phyloP scores from a whole-genome alignment of 2,329 filamentous ascomycete species.

The Alternaria alternata region DNA sequence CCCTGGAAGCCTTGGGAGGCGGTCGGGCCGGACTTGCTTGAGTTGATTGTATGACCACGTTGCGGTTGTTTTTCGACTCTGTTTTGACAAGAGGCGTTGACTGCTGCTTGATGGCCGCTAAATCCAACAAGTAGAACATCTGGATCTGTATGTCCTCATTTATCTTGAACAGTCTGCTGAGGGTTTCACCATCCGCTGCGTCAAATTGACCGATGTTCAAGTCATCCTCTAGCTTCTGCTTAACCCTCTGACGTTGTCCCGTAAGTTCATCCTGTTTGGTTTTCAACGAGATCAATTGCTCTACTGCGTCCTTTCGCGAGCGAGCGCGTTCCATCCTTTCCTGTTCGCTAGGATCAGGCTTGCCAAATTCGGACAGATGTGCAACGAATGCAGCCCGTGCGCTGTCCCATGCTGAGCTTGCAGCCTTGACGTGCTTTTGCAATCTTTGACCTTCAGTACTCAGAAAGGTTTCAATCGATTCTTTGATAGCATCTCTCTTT shows the following conservation, averaged over 20 bases:
- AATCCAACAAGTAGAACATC: constrained; percentile 37
- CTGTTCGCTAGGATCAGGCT: constrained; percentile 28
- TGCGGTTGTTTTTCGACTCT: constrained; percentile 17
- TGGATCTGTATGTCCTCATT: constrained; percentile 41
- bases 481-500: constrained; percentile 27
- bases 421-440: constrained; percentile 34
- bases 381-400: constrained; percentile 35
- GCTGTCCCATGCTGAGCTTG: constrained; percentile 36
- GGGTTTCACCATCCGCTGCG: constrained; percentile 32
- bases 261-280: constrained; percentile 27
- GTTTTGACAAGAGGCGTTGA: constrained; percentile 13
- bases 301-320: constrained; percentile 41
- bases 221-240: constrained; percentile 42
- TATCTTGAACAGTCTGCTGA: constrained; percentile 35
- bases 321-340: constrained; percentile 36
- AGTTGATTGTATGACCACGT: constrained; percentile 43
- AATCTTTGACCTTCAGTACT: constrained; percentile 33
- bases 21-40: constrained; percentile 36
- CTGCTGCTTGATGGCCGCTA: constrained; percentile 36
- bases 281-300: constrained; percentile 36
- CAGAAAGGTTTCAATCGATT: constrained; percentile 36
- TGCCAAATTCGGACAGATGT: constrained; percentile 36
- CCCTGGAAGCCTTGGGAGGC: constrained; percentile 12
- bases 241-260: constrained; percentile 30
- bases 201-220: constrained; percentile 40